Base-by-base conservation (phyloP, 148 eudicot genomes). In the Polygonum maritimum region DNA sequence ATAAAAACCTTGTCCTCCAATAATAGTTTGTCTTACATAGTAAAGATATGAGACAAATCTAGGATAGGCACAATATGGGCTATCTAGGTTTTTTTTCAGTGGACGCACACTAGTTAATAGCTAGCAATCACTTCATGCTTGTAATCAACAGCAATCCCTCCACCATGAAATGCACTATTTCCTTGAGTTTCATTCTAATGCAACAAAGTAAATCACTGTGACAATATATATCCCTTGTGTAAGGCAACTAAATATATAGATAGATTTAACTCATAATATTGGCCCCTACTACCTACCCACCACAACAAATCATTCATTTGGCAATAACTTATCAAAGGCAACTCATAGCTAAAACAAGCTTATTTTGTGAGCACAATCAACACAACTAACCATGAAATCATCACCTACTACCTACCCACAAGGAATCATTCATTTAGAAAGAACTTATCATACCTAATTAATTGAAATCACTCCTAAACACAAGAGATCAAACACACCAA, bases 51-150 rank as follows among this genome's bases (percentile, higher is more conserved):
- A 2, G 21, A 16, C n/a, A 36, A 36, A 67, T 3, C 13, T 9
- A 62, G 31, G 69, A 62, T 62, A 62, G 31, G 69, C 57, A 51
- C 57, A 62, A 62, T 13, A 62, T 33, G 69, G 69, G 16, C 69
- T 38, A 62, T 15, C 31, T 26, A 26, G 31, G 31, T 26, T 26
- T 26, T 35, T 22, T 62, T 16, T 11, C 69, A 26, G 3, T 62
- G 4, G 38, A 7, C 26, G 31, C 69, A 33, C 36, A 62, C 69
- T 38, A 62, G 38, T 62, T 26, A 26, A 26, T 26, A 26, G 31
- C 31, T 26, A 62, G 39, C 69, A 12, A 26, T 31, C 69, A 62
- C 14, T 62, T 62, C 69, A 62, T 10, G 36, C 69, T 33, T 22
- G 69, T 62, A 26, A 22, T 60, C 67, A 60, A 60, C 11, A 60